Percentiles rank a stretch among this genome's conserved stretches.
Evolutionary conservation across 2,329 filamentous ascomycete species (phyloP).

Genomic region (Colletotrichum sp.): DNA sequence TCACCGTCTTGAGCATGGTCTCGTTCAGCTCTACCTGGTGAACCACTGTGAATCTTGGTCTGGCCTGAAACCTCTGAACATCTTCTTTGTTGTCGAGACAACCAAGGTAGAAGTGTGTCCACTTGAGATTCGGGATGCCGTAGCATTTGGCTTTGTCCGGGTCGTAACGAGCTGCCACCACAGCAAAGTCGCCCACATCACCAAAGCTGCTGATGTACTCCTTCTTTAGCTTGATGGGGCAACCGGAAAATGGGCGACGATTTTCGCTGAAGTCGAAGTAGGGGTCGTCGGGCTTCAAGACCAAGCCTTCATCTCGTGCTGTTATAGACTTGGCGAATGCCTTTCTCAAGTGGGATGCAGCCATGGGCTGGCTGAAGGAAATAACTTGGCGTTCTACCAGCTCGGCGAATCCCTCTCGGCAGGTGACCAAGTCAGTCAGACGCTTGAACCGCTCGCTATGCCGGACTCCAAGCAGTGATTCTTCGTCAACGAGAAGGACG

Average conservation of each 20-base stretch:
- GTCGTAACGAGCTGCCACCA: conserved; percentile 78
- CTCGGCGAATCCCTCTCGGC: conserved; percentile 65
- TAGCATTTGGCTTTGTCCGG: conserved; percentile 63
- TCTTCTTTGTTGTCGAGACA: conserved; percentile 74
- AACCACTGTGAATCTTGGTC: conserved; percentile 69
- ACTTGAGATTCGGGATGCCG: conserved; percentile 61
- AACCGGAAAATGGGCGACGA: conserved; percentile 43
- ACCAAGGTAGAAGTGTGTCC: conserved; percentile 82
- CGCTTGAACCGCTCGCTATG: conserved; percentile 66
- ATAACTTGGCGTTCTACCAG: conserved; percentile 71
- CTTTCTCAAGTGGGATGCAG: conserved; percentile 59
- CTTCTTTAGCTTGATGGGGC: conserved; percentile 85
- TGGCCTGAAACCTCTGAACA: conserved; percentile 53
- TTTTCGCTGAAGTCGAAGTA: conserved; percentile 67
- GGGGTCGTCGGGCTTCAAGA: conserved; percentile 80
- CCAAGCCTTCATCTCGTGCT: conserved; percentile 75
- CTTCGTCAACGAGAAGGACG: conserved; percentile 56
- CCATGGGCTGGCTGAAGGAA: conserved; percentile 63
- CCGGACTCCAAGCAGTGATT: conserved; percentile 53
- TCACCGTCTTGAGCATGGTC: conserved; percentile 56
- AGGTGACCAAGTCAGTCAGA: conserved; percentile 58
- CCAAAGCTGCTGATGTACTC: conserved; percentile 80
- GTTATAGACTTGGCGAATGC: conserved; percentile 72
- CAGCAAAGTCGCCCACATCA: conserved; percentile 82
- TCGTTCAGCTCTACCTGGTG: conserved; percentile 64